Evolutionary conservation across 2,329 filamentous ascomycete genomes (phyloP), one percentile per base, ranked within the genome.

Genomic region (Byssoonygena ceratinophila): DNA sequence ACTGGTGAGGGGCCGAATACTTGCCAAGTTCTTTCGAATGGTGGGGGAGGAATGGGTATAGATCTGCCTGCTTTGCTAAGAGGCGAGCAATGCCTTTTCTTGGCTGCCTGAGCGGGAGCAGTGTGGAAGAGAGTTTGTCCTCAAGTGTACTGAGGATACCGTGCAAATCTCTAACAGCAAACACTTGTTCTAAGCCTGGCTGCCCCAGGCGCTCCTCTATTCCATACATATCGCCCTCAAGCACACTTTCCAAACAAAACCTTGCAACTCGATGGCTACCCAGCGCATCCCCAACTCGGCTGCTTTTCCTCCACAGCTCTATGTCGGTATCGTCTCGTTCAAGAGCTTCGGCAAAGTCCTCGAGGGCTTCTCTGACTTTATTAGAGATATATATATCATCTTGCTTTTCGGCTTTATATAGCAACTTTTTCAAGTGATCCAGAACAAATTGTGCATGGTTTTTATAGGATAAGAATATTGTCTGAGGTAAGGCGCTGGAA

Each of bases 401-500:
- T 41, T 44, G 36, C 4, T 61, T 59, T 16, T 62, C 31, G 0
- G 55, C 55, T 36, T 58, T 20, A n/a, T 32, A 36, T 20, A 76
- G 58, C 40, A 70, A 75, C 66, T 79, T 71, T 60, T 76, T 82
- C 59, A 84, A 79, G 54, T 71, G 74, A 65, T 98, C 91, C n/a
- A 98, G 74, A 54, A 84, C 74, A 64, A 94, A 96, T 63, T 97
- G 87, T 39, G 89, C 92, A 69, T 91, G 83, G 61, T 97, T 98
- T 68, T 97, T 98, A 74, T 94, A 88, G 1, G 91, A 86, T 6
- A 98, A 78, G 63, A 95, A 96, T 18, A 97, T 76, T 9, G 94
- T 89, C 63, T 96, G 90, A 0, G 87, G 84, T 8, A 97, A 73
- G 46, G 84, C 91, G 63, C 85, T 92, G 14, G 84, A 87, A 1